Base-by-base conservation (phyloP, 176 grass and related monocot genomes). In the Tuctoria greenei region DNA sequence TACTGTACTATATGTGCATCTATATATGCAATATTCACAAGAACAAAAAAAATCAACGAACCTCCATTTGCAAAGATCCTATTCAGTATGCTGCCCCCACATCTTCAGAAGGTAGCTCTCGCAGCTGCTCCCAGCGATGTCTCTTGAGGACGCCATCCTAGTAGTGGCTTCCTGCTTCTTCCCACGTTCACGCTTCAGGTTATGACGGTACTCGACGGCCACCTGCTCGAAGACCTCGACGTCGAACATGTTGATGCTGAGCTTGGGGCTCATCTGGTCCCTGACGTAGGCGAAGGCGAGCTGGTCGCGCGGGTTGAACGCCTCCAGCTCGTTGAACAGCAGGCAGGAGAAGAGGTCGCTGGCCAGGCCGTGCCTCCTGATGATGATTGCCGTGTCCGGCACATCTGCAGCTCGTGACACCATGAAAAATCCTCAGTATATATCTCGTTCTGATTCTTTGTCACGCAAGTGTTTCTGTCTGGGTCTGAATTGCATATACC, bases 261-360 rank as follows among this genome's bases (percentile, higher is more conserved):
- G 45, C 69, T 34, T 86, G 50, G 89, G 89, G 70, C 10, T 86
- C 87, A 95, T 95, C 51, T 88, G 73, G 67, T 95, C 92, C 82
- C 92, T 72, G 34, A 95, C 85, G 26, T 92, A 99, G 59, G 87
- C 85, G 61, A 95, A 99, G 6, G 92, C 85, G 1, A 99, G 92
- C 66, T 99, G 96, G 56, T 99, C 92, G 25, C 92, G 83, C 26
- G 87, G 85, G 62, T 90, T 99, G 73, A 95, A 99, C 35, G 85
- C 92, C 83, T 92, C 96, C 8, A 99, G 77, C 83, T 99, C 89
- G 70, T 95, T 99, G 85, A 95, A 99, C 10, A 95, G 81, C 14
- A 92, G 87, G 73, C 96, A 99, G 42, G 96, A 95, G 83, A 99
- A 95, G 46, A 99, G 77, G 44, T 92, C 83, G 66, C 85, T 88